Evolutionary conservation across 1,284 basidiomycete genomes (phyloP).

Genomic region (Rhodotorula sp.): DNA sequence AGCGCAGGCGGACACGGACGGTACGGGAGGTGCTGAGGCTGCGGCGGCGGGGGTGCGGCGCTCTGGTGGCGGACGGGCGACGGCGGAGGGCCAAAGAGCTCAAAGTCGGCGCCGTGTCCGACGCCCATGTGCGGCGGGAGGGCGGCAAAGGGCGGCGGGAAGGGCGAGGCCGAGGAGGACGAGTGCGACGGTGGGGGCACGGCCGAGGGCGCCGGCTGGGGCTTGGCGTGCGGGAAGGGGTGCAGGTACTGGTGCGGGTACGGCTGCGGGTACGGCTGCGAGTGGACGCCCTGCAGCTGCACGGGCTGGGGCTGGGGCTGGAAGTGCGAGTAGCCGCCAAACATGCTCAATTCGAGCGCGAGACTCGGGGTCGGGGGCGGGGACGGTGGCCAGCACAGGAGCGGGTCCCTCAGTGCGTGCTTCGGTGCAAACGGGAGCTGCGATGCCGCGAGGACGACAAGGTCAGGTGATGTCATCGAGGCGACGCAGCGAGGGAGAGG

Average conservation of each 20-base stretch:
- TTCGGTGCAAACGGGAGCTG: no score
- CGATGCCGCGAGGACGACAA: no score
- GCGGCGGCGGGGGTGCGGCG: neutral
- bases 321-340: constrained; percentile 10
- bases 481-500: no score
- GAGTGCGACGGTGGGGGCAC: neutral
- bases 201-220: constrained; percentile 8
- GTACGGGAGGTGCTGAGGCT: neutral
- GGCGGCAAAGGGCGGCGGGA: neutral
- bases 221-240: constrained; percentile 7
- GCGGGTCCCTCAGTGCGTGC: neutral
- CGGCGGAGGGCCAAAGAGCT: constrained; percentile 19
- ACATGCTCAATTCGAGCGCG: neutral
- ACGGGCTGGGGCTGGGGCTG: constrained; percentile 24
- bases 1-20: neutral
- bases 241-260: neutral
- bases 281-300: neutral
- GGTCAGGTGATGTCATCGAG: no score
- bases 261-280: neutral
- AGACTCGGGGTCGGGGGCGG: no score
- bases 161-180: neutral
- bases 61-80: neutral
- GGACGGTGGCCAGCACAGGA: neutral
- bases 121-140: neutral
- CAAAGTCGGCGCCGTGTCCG: constrained; percentile 21